Percentiles rank a stretch among this genome's conserved stretches.
These are phyloP conservation scores for Eimeria acervulina DNA, from an alignment of 169 alveolate genomes.

Conservation along the genomic window DNA sequence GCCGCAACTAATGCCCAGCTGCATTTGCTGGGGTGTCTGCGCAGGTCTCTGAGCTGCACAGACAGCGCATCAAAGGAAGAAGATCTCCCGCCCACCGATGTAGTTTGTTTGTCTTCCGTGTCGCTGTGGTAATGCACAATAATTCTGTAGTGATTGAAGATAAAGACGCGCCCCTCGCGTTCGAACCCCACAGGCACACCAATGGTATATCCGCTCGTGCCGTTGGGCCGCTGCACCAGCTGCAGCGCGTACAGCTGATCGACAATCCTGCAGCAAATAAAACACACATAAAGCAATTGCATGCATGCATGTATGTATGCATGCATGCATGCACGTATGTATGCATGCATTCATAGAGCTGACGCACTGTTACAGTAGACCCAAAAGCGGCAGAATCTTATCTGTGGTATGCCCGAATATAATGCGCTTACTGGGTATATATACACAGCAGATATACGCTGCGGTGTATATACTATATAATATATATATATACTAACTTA, in stretches of 20 bases:
- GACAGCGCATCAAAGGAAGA: too few relatives aligned
- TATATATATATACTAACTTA: conserved; percentile 1
- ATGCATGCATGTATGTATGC: not conserved
- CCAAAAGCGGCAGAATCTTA: too few relatives aligned
- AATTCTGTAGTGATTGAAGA: conserved; percentile 54
- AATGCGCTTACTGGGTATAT: too few relatives aligned
- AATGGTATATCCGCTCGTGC: conserved; percentile 56
- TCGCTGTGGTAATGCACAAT: conserved; percentile 59
- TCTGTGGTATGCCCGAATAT: too few relatives aligned
- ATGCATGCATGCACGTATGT: not conserved
- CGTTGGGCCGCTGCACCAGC: conserved; percentile 51
- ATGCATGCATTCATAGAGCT: conserved; percentile 1
- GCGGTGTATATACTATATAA: not conserved
- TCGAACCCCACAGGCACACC: conserved; percentile 70
- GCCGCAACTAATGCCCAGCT: too few relatives aligned
- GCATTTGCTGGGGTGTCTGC: too few relatives aligned
- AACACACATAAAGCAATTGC: not conserved
- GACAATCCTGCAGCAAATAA: conserved; percentile 31
- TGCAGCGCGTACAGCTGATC: conserved; percentile 82
- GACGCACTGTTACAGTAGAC: too few relatives aligned
- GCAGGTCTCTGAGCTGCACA: not conserved
- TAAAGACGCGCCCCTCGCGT: conserved; percentile 27
- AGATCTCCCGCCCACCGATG: not conserved
- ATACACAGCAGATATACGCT: not conserved
- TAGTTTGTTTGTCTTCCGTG: conserved; percentile 27